These are phyloP conservation scores for Penicillium sp. DNA, from an alignment of 2,329 filamentous ascomycete genomes.

Conservation along the genomic window DNA sequence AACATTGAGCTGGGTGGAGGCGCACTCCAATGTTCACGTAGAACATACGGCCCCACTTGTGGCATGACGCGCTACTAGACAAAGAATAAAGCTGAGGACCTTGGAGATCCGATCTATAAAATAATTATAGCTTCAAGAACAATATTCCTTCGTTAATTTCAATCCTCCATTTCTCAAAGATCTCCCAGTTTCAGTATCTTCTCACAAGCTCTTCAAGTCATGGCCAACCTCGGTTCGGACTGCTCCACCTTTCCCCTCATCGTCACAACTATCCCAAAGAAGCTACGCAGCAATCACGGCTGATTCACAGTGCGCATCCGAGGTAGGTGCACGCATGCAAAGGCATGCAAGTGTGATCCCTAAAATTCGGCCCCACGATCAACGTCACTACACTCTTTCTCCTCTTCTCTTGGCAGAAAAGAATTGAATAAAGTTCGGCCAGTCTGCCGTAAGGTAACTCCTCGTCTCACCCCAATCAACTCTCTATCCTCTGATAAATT, in stretches of 20 bases:
- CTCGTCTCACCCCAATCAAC: not conserved
- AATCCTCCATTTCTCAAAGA: not conserved
- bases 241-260: slow-evolving; percentile 5
- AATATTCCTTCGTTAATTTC: not conserved
- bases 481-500: too few relatives aligned
- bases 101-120: not conserved
- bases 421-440: not conserved
- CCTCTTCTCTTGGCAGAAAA: not conserved
- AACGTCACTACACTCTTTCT: not conserved
- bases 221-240: not conserved
- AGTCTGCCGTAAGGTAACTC: not conserved
- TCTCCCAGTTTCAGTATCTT: not conserved
- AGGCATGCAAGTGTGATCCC: not conserved
- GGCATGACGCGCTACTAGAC: not conserved
- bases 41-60: not conserved
- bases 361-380: not conserved
- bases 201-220: not conserved
- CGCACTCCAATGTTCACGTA: not conserved
- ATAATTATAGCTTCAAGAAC: not conserved
- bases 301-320: not conserved
- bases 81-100: not conserved
- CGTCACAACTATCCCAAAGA: not conserved
- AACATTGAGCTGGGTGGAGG: not conserved
- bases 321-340: not conserved
- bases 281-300: not conserved